Evolutionary conservation across 768 basidiomycete species (phyloP), one percentile per base, ranked within the genome.

Genomic region (Podaxis sp.): DNA sequence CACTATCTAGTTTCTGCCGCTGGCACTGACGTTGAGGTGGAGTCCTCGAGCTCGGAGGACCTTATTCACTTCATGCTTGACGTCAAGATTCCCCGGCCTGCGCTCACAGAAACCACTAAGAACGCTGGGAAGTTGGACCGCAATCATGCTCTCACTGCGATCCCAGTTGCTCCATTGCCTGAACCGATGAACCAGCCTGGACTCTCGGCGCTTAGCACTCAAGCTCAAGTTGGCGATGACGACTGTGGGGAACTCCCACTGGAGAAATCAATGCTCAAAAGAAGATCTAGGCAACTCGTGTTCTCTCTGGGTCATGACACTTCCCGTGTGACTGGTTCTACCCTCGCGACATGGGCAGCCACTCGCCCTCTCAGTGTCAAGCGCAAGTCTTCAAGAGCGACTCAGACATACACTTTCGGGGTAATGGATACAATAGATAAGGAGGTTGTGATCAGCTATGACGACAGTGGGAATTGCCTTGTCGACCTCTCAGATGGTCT

Each of bases 331-430:
- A 37, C 33, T 37, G 37, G 24, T n/a, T 11, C 19, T 51, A 24
- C 22, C 7, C 3, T 11, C 25, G 22, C 19, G 9, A 27, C 22
- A 38, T n/a, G 17, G 2, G 27, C 36, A 59, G n/a, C 59, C 56
- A 55, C 63, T 58, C 75, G 76, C 46, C 85, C 82, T 24, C 77
- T 84, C 55, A 84, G 75, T 66, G 76, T 82, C 46, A 76, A 75
- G 47, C 71, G 74, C 50, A 81, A 79, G 63, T 62, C 58, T 11
- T 69, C 69, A 59, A 67, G 36, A 9, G 25, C 15, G 9, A 47
- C 24, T 70, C 22, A 59, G 64, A 37, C 69, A 70, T 8, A 19
- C 64, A 65, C 13, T 66, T 70, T 53, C 66, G 69, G 55, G 67
- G 67, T 22, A 63, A 54, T 22, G 64, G 50, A 40, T 54, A 29